Evolutionary conservation across 352 stramenopile species (phyloP).

Genomic region (Hyaloperonospora brassicae): DNA sequence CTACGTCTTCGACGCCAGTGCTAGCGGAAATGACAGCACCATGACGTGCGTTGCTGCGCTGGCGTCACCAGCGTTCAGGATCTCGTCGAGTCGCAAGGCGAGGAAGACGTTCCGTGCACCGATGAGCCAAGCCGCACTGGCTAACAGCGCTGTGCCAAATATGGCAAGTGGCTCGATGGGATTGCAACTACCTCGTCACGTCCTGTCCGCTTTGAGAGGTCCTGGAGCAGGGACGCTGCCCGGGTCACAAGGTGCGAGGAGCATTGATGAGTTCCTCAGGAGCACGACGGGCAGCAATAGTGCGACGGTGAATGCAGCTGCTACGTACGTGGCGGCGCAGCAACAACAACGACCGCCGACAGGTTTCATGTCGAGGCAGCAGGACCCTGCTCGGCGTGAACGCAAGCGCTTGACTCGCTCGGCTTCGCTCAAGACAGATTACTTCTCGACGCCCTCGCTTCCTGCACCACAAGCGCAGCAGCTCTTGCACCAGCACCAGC

Average conservation of each 20-base stretch:
- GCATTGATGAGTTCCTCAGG: slow-evolving; percentile 41
- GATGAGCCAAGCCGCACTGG: slow-evolving; percentile 19
- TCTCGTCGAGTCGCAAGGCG: slow-evolving; percentile 77
- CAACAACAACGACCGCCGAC: slow-evolving; percentile 18
- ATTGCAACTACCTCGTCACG: slow-evolving; percentile 12
- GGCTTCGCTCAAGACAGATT: slow-evolving; percentile 66
- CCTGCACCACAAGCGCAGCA: slow-evolving; percentile 27
- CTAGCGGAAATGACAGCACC: slow-evolving; percentile 18
- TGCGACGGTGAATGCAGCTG: slow-evolving; percentile 14
- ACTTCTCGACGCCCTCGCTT: slow-evolving; percentile 50
- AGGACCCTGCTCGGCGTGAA: slow-evolving; percentile 41
- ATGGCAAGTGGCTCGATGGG: slow-evolving; percentile 10
- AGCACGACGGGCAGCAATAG: slow-evolving; percentile 9
- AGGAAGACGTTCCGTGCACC: slow-evolving; percentile 69
- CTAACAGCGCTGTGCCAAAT: slow-evolving; percentile 10
- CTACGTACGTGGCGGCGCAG: slow-evolving; percentile 18
- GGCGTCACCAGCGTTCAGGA: slow-evolving; percentile 58
- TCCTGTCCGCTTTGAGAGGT: slow-evolving; percentile 3
- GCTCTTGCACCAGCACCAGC: slow-evolving; percentile 21
- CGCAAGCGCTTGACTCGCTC: slow-evolving; percentile 65
- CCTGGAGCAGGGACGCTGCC: slow-evolving; percentile 5
- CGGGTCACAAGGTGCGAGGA: slow-evolving; percentile 22
- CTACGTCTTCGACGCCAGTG: slow-evolving; percentile 46
- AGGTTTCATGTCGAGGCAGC: slow-evolving; percentile 25
- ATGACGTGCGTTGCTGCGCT: slow-evolving; percentile 50